These are phyloP conservation scores for Alternaria arbusti DNA, from an alignment of 2,329 filamentous ascomycete species.

Conservation along the genomic window DNA sequence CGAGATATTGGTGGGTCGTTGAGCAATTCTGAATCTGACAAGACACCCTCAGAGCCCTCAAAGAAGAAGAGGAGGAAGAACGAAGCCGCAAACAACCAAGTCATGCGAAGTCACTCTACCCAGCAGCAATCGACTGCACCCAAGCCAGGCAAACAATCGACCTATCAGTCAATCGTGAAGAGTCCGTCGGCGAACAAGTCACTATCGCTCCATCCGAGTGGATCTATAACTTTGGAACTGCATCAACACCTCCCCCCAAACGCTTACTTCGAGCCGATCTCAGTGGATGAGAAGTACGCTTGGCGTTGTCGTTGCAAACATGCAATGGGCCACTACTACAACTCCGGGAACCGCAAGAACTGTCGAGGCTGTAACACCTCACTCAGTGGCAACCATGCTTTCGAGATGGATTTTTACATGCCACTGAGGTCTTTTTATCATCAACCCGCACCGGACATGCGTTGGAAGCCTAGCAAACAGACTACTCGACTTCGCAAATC, in stretches of 20 bases:
- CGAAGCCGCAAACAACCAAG: background rate
- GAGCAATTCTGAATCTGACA: background rate
- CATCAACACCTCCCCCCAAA: constrained; percentile 26
- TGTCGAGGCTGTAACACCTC: constrained; percentile 33
- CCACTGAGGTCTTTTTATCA: constrained; percentile 19
- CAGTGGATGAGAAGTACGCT: constrained; percentile 19
- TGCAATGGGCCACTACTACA: constrained; percentile 37
- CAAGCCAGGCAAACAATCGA: background rate
- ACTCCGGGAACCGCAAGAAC: constrained; percentile 31
- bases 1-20: background rate
- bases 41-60: background rate
- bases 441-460: constrained; percentile 21
- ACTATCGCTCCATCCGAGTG: constrained; percentile 12
- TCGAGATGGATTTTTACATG: constrained; percentile 38
- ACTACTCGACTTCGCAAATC: constrained; percentile 7
- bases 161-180: background rate
- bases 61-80: background rate
- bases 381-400: constrained; percentile 13
- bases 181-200: background rate
- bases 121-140: background rate
- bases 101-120: background rate
- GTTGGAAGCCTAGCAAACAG: constrained; percentile 29
- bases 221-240: constrained; percentile 23
- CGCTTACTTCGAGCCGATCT: constrained; percentile 27
- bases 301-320: constrained; percentile 39